Conservation (phyloP, 176 grass and related monocot genomes). For the Musa itinerans region DNA sequence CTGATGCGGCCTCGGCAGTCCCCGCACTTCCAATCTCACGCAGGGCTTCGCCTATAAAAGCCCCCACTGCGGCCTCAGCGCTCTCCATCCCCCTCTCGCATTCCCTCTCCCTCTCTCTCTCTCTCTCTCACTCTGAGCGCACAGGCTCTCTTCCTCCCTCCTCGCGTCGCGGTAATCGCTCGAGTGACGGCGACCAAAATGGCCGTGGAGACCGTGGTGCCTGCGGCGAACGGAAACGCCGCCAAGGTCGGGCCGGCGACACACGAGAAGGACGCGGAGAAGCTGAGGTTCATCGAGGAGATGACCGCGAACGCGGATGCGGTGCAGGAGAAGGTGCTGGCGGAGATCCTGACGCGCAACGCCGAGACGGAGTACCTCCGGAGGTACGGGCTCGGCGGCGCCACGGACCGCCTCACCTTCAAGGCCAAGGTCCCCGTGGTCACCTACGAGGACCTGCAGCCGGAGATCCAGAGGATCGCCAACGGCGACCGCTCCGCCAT, state of each 20-base stretch:
- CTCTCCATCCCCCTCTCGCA: neutral
- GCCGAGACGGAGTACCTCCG: slow-evolving; percentile 49
- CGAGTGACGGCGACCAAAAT: neutral
- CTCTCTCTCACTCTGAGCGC: no score
- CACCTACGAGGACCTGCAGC: slow-evolving; percentile 64
- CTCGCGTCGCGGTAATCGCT: neutral
- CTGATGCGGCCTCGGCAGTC: neutral
- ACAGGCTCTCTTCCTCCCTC: no score
- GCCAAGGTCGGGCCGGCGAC: neutral
- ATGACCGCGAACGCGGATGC: slow-evolving; percentile 40
- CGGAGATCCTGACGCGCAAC: slow-evolving; percentile 49
- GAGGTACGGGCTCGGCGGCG: slow-evolving; percentile 39
- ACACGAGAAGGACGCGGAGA: slow-evolving; percentile 38
- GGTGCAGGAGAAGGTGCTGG: slow-evolving; percentile 42
- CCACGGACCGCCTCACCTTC: slow-evolving; percentile 40
- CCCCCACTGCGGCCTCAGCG: neutral
- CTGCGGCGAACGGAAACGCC: neutral
- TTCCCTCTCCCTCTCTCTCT: neutral
- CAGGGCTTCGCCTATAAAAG: neutral
- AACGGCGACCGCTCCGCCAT: slow-evolving; percentile 64
- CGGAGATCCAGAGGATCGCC: slow-evolving; percentile 59
- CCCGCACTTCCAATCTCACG: neutral
- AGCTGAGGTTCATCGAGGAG: slow-evolving; percentile 56
- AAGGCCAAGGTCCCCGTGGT: slow-evolving; percentile 45
- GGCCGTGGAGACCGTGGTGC: neutral